phyloP scores from a whole-genome alignment of 1,284 basidiomycete species.

The Apiotrichum domesticum region DNA sequence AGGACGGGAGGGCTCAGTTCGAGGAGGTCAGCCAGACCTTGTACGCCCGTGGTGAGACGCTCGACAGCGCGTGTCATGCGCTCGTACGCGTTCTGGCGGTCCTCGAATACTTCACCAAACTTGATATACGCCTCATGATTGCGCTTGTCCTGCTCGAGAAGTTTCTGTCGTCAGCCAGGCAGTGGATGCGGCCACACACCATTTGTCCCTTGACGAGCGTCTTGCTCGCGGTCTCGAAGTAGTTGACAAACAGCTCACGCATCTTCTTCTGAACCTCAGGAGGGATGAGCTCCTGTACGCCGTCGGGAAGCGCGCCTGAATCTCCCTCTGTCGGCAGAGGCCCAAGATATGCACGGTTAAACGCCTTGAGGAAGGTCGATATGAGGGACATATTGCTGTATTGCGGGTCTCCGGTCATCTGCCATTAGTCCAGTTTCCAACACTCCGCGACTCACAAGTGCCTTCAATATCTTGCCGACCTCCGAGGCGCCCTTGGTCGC shows the following conservation, averaged over 20 bases:
- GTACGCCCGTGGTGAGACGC: constrained; percentile 76
- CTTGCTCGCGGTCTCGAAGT: constrained; percentile 85
- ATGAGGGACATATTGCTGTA: constrained; percentile 78
- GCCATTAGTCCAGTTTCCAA: constrained; percentile 1
- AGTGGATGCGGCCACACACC: constrained; percentile 50
- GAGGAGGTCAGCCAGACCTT: constrained; percentile 82
- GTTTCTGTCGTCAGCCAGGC: constrained; percentile 53
- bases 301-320: constrained; percentile 45
- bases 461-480: constrained; percentile 59
- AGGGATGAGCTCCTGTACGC: constrained; percentile 66
- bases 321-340: constrained; percentile 3
- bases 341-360: constrained; percentile 72
- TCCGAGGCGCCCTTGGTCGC: constrained; percentile 64
- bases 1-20: constrained; percentile 72
- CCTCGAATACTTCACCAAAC: constrained; percentile 98
- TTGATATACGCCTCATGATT: constrained; percentile 99
- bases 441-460: constrained; percentile 55
- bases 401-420: constrained; percentile 81
- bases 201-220: constrained; percentile 86
- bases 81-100: constrained; percentile 96
- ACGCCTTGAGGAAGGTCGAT: constrained; percentile 76
- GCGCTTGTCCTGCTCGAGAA: constrained; percentile 91
- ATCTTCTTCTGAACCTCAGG: constrained; percentile 79
- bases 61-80: constrained; percentile 96
- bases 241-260: constrained; percentile 85